Conservation (phyloP, 495 filamentous ascomycete species). For the Neurospora pannonica region DNA sequence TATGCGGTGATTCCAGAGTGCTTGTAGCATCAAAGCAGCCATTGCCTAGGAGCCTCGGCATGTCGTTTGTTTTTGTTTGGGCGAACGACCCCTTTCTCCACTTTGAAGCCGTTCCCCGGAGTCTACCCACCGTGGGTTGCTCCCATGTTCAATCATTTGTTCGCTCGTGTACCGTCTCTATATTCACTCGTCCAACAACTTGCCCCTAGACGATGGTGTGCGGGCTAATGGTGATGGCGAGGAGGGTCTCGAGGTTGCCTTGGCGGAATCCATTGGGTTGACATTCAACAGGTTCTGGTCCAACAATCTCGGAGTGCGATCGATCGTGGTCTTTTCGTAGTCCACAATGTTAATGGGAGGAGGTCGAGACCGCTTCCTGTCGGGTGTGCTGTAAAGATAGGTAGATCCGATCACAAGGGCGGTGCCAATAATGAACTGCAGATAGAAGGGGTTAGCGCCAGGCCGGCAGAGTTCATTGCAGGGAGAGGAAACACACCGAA, state of each 20-base stretch:
- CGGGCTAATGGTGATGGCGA: slow-evolving; percentile 57
- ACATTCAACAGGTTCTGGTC: slow-evolving; percentile 24
- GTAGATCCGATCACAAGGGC: slow-evolving; percentile 68
- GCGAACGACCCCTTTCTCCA: not conserved
- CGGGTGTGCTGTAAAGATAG: slow-evolving; percentile 65
- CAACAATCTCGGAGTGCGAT: slow-evolving; percentile 25
- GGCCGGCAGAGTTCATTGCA: not conserved
- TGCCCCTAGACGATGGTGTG: slow-evolving; percentile 29
- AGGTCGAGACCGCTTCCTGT: slow-evolving; percentile 48
- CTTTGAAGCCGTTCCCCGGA: not conserved
- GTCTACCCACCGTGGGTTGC: not conserved
- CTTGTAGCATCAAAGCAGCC: not conserved
- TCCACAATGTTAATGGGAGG: slow-evolving; percentile 65
- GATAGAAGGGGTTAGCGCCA: slow-evolving; percentile 5
- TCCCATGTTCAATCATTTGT: not conserved
- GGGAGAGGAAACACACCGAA: slow-evolving; percentile 44
- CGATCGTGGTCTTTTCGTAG: slow-evolving; percentile 64
- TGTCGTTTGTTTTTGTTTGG: not conserved
- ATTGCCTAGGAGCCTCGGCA: not conserved
- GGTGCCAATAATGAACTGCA: slow-evolving; percentile 73
- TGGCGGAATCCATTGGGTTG: slow-evolving; percentile 36
- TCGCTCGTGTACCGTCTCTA: not conserved
- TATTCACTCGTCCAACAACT: slow-evolving; percentile 29
- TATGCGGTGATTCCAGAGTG: not conserved
- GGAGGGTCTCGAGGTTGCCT: slow-evolving; percentile 56